Percentiles rank a stretch among this genome's conserved stretches.
These are phyloP conservation scores for Rhododendron ovatum DNA, from an alignment of 148 eudicot genomes.

Conservation along the genomic window DNA sequence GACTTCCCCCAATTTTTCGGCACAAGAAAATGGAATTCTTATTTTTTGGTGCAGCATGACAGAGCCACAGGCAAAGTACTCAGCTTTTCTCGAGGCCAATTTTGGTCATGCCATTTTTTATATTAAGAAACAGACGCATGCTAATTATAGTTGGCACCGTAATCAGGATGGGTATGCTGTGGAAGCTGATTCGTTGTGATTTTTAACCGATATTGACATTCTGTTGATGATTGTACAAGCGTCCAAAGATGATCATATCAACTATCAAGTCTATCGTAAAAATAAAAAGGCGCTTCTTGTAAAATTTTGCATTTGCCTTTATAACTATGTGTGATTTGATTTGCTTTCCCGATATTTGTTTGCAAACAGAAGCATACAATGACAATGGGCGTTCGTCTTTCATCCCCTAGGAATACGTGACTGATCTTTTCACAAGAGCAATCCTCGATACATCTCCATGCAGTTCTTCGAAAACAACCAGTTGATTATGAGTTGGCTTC, in stretches of 20 bases:
- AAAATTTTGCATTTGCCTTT: neutral
- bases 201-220: conserved; percentile 30
- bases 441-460: conserved; percentile 44
- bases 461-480: conserved; percentile 47
- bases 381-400: neutral
- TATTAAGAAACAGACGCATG: conserved; percentile 40
- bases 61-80: conserved; percentile 41
- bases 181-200: conserved; percentile 33
- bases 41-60: conserved; percentile 24
- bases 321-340: neutral
- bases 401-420: neutral
- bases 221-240: conserved; percentile 12
- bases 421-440: conserved; percentile 36
- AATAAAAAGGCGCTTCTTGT: neutral
- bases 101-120: conserved; percentile 36
- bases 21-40: neutral
- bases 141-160: conserved; percentile 26
- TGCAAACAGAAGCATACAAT: neutral
- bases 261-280: neutral
- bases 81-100: conserved; percentile 39
- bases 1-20: neutral
- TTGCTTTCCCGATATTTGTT: neutral
- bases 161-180: conserved; percentile 43
- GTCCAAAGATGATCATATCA: neutral
- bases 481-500: conserved; percentile 30